Conservation (phyloP, 148 eudicot species). For the Camellia sinensis region DNA sequence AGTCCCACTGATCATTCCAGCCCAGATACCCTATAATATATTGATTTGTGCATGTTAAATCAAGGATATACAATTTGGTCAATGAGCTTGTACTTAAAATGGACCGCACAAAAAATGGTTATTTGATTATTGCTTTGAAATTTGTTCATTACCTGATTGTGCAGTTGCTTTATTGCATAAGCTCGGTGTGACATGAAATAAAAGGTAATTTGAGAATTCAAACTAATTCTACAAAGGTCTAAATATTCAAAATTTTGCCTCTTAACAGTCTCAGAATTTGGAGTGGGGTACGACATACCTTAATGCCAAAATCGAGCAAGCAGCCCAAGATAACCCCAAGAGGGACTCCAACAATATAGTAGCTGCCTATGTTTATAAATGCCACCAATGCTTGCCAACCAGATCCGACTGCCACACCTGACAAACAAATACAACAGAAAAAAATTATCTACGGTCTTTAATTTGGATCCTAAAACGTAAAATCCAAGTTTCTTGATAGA, state of each 20-base stretch:
- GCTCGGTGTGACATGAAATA: background rate
- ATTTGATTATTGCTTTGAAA: background rate
- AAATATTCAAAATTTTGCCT: too few relatives aligned
- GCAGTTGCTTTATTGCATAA: background rate
- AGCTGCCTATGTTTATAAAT: conserved; percentile 34
- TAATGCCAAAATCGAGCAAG: conserved; percentile 7
- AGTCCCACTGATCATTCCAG: conserved; percentile 33
- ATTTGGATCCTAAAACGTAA: background rate
- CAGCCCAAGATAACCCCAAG: conserved; percentile 24
- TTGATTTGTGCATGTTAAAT: background rate
- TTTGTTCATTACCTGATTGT: background rate
- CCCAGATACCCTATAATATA: conserved; percentile 28
- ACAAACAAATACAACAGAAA: background rate
- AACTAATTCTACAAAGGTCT: too few relatives aligned
- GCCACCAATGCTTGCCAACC: conserved; percentile 69
- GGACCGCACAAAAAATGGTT: background rate
- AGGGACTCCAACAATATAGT: conserved; percentile 40
- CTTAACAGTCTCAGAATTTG: too few relatives aligned
- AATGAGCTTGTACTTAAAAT: background rate
- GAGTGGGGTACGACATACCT: conserved; percentile 12
- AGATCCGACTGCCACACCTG: conserved; percentile 60
- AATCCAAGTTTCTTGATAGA: background rate
- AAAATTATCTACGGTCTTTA: background rate
- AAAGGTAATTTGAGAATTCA: background rate
- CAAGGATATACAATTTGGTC: background rate